Conservation (phyloP, 179 eudicot species). For the Amaranthus tricolor region DNA sequence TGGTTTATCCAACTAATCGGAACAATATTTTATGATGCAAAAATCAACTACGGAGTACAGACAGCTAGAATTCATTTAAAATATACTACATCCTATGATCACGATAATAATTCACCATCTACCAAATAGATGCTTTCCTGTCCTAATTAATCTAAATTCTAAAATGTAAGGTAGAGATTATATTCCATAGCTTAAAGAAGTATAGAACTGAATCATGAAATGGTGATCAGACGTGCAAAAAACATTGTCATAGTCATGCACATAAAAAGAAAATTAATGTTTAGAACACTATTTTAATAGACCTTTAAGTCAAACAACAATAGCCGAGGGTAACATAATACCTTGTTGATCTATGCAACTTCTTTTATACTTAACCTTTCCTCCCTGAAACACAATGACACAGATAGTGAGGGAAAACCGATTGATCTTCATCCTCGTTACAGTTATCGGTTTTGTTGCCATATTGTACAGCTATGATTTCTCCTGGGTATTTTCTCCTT, state of each 20-base stretch:
- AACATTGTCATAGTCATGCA: not conserved
- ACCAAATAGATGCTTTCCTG: not conserved
- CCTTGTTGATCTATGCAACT: slow-evolving; percentile 4
- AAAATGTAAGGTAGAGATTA: not conserved
- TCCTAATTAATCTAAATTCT: not conserved
- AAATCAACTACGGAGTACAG: not conserved
- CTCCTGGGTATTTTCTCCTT: slow-evolving; percentile 37
- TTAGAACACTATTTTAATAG: not conserved
- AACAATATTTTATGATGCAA: not conserved
- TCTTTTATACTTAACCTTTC: not conserved
- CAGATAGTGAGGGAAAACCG: slow-evolving; percentile 36
- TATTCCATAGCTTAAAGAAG: not conserved
- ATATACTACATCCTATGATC: not conserved
- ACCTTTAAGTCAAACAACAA: not conserved
- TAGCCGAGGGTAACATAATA: not conserved
- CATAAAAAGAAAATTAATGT: not conserved
- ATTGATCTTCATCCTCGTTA: slow-evolving; percentile 48
- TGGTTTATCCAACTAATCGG: not conserved
- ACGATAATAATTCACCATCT: not conserved
- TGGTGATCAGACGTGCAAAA: not conserved
- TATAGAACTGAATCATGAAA: not conserved
- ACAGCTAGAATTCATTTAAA: not conserved
- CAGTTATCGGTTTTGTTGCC: slow-evolving; percentile 56
- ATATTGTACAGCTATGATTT: slow-evolving; percentile 62
- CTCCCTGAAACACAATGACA: not conserved